These are phyloP conservation scores for Thelonectria blattea DNA, from an alignment of 2,329 filamentous ascomycete genomes.

Conservation along the genomic window DNA sequence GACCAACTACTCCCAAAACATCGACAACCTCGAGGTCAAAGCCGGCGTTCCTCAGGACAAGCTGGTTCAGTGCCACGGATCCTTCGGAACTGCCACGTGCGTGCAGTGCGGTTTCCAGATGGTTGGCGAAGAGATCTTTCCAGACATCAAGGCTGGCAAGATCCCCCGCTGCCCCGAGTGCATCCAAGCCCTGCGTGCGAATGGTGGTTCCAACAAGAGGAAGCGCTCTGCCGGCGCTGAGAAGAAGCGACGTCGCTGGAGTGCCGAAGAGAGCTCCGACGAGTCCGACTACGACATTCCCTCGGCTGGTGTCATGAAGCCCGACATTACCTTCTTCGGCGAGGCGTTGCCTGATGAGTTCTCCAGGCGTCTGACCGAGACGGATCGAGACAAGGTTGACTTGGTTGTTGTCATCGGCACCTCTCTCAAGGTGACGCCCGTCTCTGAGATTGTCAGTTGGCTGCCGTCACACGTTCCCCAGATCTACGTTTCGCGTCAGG, in stretches of 20 bases:
- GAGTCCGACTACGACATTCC: conserved; percentile 62
- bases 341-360: conserved; percentile 88
- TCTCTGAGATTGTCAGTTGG: conserved; percentile 87
- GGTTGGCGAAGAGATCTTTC: conserved; percentile 77
- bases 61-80: conserved; percentile 94
- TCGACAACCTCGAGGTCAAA: conserved; percentile 91
- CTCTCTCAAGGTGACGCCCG: conserved; percentile 92
- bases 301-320: conserved; percentile 85
- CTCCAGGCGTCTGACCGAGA: conserved; percentile 76
- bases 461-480: conserved; percentile 82
- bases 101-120: conserved; percentile 80
- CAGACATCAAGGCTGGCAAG: conserved; percentile 74
- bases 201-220: conserved; percentile 42
- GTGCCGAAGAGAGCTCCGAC: conserved; percentile 48
- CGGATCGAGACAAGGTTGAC: conserved; percentile 82
- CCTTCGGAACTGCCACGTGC: conserved; percentile 91
- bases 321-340: conserved; percentile 98
- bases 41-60: conserved; percentile 83
- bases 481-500: conserved; percentile 86
- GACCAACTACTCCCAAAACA: conserved; percentile 98
- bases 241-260: conserved; percentile 50
- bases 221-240: conserved; percentile 49
- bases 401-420: conserved; percentile 96
- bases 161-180: conserved; percentile 83
- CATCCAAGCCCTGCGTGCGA: conserved; percentile 55